Evolutionary conservation across 306 rosid species (phyloP).

Genomic region (Canavalia ensiformis): DNA sequence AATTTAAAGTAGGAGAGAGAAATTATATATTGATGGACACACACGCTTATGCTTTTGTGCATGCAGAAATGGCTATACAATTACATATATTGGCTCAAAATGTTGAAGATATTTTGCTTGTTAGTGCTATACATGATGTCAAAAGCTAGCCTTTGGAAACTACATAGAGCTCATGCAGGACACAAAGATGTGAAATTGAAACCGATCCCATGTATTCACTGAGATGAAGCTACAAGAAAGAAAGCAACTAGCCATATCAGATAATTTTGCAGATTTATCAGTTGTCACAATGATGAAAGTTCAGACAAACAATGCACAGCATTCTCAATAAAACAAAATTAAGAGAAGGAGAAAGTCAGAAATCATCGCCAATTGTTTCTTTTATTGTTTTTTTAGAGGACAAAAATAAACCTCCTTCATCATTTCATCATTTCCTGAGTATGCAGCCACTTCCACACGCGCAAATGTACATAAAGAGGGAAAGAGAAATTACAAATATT

Average conservation of each 20-base stretch:
- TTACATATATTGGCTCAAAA: constrained; percentile 16
- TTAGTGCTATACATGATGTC: not conserved
- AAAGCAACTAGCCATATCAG: constrained; percentile 54
- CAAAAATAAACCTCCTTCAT: constrained; percentile 16
- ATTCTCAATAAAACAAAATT: constrained; percentile 39
- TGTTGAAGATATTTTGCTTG: constrained; percentile 5
- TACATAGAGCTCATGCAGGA: constrained; percentile 1
- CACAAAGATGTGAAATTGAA: constrained; percentile 16
- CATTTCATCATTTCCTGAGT: not conserved
- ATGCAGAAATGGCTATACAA: constrained; percentile 43
- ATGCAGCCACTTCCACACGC: constrained; percentile 29
- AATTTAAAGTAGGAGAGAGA: constrained; percentile 43
- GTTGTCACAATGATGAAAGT: constrained; percentile 63
- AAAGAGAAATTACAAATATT: constrained; percentile 27
- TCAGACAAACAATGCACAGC: constrained; percentile 50
- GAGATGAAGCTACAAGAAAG: constrained; percentile 42
- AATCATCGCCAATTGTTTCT: constrained; percentile 45
- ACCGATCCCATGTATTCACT: not conserved
- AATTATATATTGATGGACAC: constrained; percentile 14
- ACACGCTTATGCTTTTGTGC: constrained; percentile 38
- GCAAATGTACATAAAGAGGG: constrained; percentile 18
- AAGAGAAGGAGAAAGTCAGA: constrained; percentile 37
- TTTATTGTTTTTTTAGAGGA: constrained; percentile 34
- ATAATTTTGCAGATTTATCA: constrained; percentile 62
- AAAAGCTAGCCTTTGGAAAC: not conserved